Evolutionary conservation across 1,284 basidiomycete genomes (phyloP).

Genomic region (Inonotus obliquus): DNA sequence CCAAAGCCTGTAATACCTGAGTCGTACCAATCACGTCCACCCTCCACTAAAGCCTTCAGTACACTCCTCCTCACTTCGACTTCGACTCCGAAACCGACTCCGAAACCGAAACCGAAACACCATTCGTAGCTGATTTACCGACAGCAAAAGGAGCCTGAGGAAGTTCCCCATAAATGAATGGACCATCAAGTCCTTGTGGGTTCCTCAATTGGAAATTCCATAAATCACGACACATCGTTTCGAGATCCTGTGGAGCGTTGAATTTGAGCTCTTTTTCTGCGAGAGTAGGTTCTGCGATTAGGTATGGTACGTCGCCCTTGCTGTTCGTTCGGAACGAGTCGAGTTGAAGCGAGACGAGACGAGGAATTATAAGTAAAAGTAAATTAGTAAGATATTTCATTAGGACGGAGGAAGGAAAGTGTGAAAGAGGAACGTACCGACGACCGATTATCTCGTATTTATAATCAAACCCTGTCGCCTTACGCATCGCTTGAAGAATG

Average conservation of each 20-base stretch:
- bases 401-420: background rate
- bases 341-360: background rate
- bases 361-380: background rate
- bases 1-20: too few species aligned
- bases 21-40: too few species aligned
- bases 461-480: slow-evolving; percentile 86
- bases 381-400: background rate
- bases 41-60: too few species aligned
- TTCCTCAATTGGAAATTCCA: slow-evolving; percentile 94
- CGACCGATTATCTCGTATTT: slow-evolving; percentile 88
- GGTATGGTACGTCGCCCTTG: slow-evolving; percentile 92
- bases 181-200: slow-evolving; percentile 60
- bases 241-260: slow-evolving; percentile 75
- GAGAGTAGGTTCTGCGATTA: slow-evolving; percentile 90
- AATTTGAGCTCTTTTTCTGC: slow-evolving; percentile 96
- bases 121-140: background rate
- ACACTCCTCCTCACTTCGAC: background rate
- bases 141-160: background rate
- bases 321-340: slow-evolving; percentile 36
- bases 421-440: slow-evolving; percentile 50
- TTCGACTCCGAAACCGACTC: background rate
- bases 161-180: slow-evolving; percentile 9
- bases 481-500: slow-evolving; percentile 94
- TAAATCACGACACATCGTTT: slow-evolving; percentile 88
- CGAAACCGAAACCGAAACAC: background rate